Conservation (phyloP, 1,284 basidiomycete species). For the Malassezia psittaci region DNA sequence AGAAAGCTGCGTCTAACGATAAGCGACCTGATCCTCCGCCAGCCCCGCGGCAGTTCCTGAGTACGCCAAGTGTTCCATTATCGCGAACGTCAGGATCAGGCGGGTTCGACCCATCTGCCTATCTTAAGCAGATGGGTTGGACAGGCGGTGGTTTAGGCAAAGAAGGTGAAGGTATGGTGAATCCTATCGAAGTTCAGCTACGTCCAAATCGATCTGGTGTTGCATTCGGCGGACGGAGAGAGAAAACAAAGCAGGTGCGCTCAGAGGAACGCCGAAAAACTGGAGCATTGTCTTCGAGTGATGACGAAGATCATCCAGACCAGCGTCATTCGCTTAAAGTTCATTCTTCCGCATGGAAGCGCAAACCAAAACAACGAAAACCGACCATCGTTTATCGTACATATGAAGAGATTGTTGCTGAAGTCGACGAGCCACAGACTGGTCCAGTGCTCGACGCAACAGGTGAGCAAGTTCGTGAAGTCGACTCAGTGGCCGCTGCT, state of each 20-base stretch:
- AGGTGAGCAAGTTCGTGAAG: constrained; percentile 22
- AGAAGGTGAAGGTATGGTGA: constrained; percentile 39
- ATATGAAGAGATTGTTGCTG: constrained; percentile 43
- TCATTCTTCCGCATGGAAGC: constrained; percentile 24
- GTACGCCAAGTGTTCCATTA: constrained; percentile 6
- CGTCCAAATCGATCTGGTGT: constrained; percentile 43
- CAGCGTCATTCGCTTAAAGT: not conserved
- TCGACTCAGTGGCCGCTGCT: constrained; percentile 29
- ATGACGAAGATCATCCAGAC: constrained; percentile 13
- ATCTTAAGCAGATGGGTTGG: constrained; percentile 45
- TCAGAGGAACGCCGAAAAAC: constrained; percentile 28
- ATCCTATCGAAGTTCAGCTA: constrained; percentile 43
- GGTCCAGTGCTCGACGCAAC: constrained; percentile 41
- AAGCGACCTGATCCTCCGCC: not conserved
- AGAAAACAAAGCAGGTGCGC: constrained; percentile 37
- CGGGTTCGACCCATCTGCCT: constrained; percentile 39
- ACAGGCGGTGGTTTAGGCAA: constrained; percentile 44
- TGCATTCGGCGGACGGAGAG: constrained; percentile 42
- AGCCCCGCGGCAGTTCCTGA: not conserved
- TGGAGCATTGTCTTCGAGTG: constrained; percentile 22
- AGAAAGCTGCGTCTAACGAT: not conserved
- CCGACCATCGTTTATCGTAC: constrained; percentile 39
- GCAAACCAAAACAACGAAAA: constrained; percentile 19
- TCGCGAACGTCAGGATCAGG: constrained; percentile 15
- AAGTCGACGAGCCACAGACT: constrained; percentile 19